Evolutionary conservation across 352 stramenopile genomes (phyloP).

Genomic region (Blastocystis sp.): DNA sequence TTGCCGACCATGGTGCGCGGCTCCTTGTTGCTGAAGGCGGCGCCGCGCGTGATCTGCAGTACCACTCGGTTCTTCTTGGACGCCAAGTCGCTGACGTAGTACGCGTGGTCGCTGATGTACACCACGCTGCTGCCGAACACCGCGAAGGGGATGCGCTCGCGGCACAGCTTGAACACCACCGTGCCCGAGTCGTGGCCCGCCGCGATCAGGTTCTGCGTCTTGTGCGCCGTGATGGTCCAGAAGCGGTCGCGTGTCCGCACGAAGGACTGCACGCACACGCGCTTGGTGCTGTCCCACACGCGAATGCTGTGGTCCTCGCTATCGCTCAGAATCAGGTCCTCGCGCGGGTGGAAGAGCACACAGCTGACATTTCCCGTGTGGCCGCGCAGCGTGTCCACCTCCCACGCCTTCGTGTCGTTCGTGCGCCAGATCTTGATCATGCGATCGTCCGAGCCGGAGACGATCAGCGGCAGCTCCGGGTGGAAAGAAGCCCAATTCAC

Average conservation of each 20-base stretch:
- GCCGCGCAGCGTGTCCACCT: conserved; percentile 98
- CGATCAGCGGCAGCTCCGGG: conserved; percentile 87
- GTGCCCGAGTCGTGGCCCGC: conserved; percentile 98
- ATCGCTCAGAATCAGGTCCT: conserved; percentile 98
- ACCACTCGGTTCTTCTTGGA: conserved; percentile 76
- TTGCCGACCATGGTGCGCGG: conserved; percentile 92
- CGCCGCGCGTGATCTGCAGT: conserved; percentile 31
- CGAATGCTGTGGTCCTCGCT: conserved; percentile 97
- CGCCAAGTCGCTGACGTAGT: conserved; percentile 70
- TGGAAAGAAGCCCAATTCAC: conserved; percentile 99
- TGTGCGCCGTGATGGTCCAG: conserved; percentile 92
- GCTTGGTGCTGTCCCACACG: conserved; percentile 97
- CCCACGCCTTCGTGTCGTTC: conserved; percentile 98
- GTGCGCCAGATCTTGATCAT: conserved; percentile 98
- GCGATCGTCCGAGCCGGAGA: conserved; percentile 95
- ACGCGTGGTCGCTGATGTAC: conserved; percentile 86
- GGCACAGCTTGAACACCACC: conserved; percentile 98
- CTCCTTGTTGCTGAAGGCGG: conserved; percentile 81
- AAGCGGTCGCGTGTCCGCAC: conserved; percentile 97
- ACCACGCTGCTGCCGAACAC: conserved; percentile 80
- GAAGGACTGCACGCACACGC: conserved; percentile 96
- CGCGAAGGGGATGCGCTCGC: conserved; percentile 90
- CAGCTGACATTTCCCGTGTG: conserved; percentile 99
- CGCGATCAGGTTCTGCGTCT: conserved; percentile 92
- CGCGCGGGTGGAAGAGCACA: conserved; percentile 96